Conservation (phyloP, 2,329 filamentous ascomycete species). For the Botrytis sinoallii region DNA sequence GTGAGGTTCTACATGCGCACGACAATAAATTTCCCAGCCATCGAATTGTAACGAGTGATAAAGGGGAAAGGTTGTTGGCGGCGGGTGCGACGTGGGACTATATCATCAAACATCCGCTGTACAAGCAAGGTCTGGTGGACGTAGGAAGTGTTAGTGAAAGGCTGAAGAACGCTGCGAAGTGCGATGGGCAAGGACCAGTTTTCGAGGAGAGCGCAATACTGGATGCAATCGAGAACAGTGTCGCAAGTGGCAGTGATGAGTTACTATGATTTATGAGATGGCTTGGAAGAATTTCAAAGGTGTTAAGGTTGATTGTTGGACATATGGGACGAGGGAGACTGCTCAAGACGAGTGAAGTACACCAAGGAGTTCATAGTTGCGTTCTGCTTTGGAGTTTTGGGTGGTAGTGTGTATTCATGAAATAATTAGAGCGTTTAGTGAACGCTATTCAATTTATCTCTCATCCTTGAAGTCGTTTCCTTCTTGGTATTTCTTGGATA, state of each 20-base stretch:
- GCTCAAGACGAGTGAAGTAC: not conserved
- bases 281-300: constrained; percentile 15
- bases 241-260: constrained; percentile 74
- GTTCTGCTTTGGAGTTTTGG: not conserved
- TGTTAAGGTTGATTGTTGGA: constrained; percentile 5
- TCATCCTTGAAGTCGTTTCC: not conserved
- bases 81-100: constrained; percentile 85
- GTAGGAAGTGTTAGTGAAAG: constrained; percentile 76
- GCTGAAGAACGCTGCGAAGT: constrained; percentile 71
- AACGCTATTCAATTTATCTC: not conserved
- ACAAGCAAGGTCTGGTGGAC: constrained; percentile 74
- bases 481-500: not conserved
- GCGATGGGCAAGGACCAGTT: constrained; percentile 84
- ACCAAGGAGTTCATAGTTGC: constrained; percentile 11
- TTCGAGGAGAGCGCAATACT: constrained; percentile 76
- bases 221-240: constrained; percentile 73
- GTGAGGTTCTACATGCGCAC: constrained; percentile 59
- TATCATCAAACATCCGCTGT: constrained; percentile 77
- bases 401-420: not conserved
- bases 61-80: constrained; percentile 69
- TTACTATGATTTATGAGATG: constrained; percentile 51
- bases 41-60: constrained; percentile 63
- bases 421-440: not conserved
- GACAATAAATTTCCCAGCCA: constrained; percentile 62
- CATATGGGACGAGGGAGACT: not conserved